Evolutionary conservation across 345 rosid genomes (phyloP).

Genomic region (Corymbia maculata): DNA sequence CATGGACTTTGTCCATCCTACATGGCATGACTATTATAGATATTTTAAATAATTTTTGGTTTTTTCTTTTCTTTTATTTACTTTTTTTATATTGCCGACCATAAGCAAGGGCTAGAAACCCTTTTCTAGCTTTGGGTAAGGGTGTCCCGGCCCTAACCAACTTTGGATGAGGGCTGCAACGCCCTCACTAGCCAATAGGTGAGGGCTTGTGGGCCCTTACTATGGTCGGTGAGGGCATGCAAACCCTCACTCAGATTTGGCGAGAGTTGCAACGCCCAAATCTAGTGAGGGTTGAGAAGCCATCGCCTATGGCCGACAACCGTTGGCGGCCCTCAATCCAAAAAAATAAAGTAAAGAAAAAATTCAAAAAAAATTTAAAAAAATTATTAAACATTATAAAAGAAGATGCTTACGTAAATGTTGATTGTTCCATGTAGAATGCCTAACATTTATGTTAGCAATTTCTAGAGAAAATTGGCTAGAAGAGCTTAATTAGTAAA

Average conservation of each 20-base stretch:
- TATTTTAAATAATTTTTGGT: background rate
- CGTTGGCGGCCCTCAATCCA: background rate
- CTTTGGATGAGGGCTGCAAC: background rate
- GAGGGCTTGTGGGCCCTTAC: background rate
- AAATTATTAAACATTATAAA: too few relatives aligned
- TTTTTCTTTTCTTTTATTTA: background rate
- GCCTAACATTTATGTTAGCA: background rate
- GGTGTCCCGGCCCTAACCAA: background rate
- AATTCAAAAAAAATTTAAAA: background rate
- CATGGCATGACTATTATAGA: background rate
- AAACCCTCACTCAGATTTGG: background rate
- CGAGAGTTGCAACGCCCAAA: background rate
- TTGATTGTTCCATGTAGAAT: background rate
- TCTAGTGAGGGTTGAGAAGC: background rate
- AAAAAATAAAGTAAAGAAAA: background rate
- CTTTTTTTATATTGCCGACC: background rate
- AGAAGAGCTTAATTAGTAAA: background rate
- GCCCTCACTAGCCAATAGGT: background rate
- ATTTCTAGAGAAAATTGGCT: background rate
- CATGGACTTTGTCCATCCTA: fast-evolving
- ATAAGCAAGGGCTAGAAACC: too few relatives aligned
- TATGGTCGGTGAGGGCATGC: background rate
- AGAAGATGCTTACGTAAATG: background rate
- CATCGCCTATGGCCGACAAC: background rate
- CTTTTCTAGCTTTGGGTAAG: background rate